Evolutionary conservation across 805 yeast species (phyloP), one percentile per base, ranked within the genome.

Genomic region (Zygosaccharomyces bisporus): DNA sequence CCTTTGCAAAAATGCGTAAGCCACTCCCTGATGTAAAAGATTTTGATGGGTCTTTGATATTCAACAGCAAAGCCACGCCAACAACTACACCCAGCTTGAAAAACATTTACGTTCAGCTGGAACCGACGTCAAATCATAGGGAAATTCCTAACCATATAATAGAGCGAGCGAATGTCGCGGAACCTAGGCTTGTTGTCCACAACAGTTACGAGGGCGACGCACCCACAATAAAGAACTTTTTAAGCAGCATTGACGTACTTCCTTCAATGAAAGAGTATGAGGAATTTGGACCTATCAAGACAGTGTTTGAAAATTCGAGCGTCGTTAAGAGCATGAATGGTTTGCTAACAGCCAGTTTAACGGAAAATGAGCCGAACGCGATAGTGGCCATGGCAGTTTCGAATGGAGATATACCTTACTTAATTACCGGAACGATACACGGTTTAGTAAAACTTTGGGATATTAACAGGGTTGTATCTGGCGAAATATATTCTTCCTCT

Each of bases 381-480:
- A 69, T 89, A n/a, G 79, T 72, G 17, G 66, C 81, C 20, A 58
- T 88, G 6, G 76, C 73, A 1, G 74, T 77, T 0, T 73, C 86
- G 4, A 80, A 83, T 0, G 50, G 49, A 4, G 80, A 83, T 21
- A 74, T 79, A 12, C 75, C 76, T 18, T 83, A 77, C 51, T 80
- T 91, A 50, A 67, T 88, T 2, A 81, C 93, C 1, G 95, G 89
- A 2, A 86, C 93, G 6, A 84, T 81, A 38, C 74, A 75, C 21
- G 96, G 97, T 0, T 58, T 68, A 1, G 56, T 93, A 31, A 83
- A 79, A 51, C 63, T 91, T 0, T 93, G 97, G 97, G 95, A 87
- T 57, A 64, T 81, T 0, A 55, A 67, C 7, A 77, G 80, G 46
- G 65, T 90, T 29, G 87, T 81, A 41, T 75, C 75, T 43, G 84